Percentiles rank a stretch among this genome's conserved stretches.
Conservation (phyloP, 1,284 basidiomycete genomes). For the Ustilago xerochloae region DNA sequence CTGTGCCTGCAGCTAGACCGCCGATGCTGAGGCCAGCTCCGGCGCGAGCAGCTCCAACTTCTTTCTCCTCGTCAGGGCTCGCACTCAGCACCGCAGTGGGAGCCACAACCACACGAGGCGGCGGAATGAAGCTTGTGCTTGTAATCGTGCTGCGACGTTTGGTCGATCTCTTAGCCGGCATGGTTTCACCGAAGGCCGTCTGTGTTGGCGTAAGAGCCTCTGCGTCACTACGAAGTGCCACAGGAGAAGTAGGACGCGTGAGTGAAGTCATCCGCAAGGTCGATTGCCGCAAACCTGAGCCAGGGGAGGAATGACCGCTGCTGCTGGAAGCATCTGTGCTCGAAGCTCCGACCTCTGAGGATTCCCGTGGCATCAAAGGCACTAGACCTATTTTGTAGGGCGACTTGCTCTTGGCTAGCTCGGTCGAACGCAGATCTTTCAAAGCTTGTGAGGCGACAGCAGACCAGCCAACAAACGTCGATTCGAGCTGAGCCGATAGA, state of each 20-base stretch:
- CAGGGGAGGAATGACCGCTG: constrained; percentile 24
- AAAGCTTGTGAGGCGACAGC: constrained; percentile 30
- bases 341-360: constrained; percentile 32
- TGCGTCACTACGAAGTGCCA: background rate
- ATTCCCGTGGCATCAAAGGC: constrained; percentile 38
- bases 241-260: constrained; percentile 32
- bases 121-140: constrained; percentile 22
- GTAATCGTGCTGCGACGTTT: constrained; percentile 45
- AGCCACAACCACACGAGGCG: constrained; percentile 13
- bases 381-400: constrained; percentile 54
- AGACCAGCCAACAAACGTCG: constrained; percentile 63
- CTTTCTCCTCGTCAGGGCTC: no score
- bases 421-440: constrained; percentile 37
- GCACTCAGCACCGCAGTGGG: no score
- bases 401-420: constrained; percentile 53
- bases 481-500: constrained; percentile 56
- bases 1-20: background rate
- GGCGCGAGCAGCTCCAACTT: no score
- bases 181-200: background rate
- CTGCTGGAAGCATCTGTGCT: constrained; percentile 14
- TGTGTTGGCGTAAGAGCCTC: background rate
- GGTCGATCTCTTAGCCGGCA: constrained; percentile 16
- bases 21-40: no score
- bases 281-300: constrained; percentile 7
- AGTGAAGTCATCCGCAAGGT: constrained; percentile 38